Percentiles rank a stretch among this genome's conserved stretches.
Evolutionary conservation across 2,329 filamentous ascomycete genomes (phyloP).

Genomic region (Aquanectria penicillioides): DNA sequence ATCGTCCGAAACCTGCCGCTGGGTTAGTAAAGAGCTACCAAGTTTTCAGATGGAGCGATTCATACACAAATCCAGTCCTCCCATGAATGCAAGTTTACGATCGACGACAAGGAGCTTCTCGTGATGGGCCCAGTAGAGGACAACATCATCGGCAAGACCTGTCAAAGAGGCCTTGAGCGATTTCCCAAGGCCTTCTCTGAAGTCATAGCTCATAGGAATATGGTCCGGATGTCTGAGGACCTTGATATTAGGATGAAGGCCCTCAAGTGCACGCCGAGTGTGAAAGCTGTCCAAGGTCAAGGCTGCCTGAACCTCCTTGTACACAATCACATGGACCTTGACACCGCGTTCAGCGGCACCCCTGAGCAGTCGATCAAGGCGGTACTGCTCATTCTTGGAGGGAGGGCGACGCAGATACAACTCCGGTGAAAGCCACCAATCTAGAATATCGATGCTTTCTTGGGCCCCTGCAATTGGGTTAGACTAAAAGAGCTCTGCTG

Average conservation of each 20-base stretch:
- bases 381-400: slow-evolving; percentile 82
- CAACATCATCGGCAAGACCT: slow-evolving; percentile 73
- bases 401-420: slow-evolving; percentile 87
- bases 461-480: slow-evolving; percentile 62
- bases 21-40: slow-evolving; percentile 31
- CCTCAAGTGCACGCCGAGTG: slow-evolving; percentile 82
- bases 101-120: slow-evolving; percentile 91
- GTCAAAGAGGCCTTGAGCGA: slow-evolving; percentile 54
- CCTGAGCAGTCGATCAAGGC: slow-evolving; percentile 83
- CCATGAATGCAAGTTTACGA: slow-evolving; percentile 86
- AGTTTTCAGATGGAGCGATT: not conserved
- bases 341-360: slow-evolving; percentile 87
- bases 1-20: slow-evolving; percentile 77
- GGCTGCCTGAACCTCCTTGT: slow-evolving; percentile 89
- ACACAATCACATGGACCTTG: slow-evolving; percentile 85
- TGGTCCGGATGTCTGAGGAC: slow-evolving; percentile 95
- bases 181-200: slow-evolving; percentile 75
- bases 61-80: slow-evolving; percentile 83
- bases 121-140: slow-evolving; percentile 93
- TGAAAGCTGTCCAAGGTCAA: slow-evolving; percentile 74
- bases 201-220: slow-evolving; percentile 74
- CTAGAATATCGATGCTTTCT: slow-evolving; percentile 85
- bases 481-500: slow-evolving; percentile 19
- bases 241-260: slow-evolving; percentile 82
- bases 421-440: slow-evolving; percentile 92